Evolutionary conservation across 768 basidiomycete species (phyloP).

Genomic region (Phlegmacium glaucopus): DNA sequence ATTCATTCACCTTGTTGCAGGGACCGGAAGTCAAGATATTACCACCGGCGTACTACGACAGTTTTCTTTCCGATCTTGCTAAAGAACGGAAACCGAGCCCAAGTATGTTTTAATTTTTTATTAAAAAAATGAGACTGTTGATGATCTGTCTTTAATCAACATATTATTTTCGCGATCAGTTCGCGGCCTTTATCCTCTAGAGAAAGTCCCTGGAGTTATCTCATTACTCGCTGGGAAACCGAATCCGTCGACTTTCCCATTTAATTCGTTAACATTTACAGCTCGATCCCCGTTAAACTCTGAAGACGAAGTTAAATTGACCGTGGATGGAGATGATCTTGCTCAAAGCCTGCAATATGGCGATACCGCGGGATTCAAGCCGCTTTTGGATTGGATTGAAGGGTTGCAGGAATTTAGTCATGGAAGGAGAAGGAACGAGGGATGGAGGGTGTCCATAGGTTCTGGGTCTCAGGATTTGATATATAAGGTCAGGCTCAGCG

Average conservation of each 20-base stretch:
- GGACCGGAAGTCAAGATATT: constrained; percentile 28
- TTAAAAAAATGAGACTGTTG: too few species aligned
- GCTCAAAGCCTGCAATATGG: constrained; percentile 73
- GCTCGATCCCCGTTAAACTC: constrained; percentile 48
- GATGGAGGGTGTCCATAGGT: constrained; percentile 78
- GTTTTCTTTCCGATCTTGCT: constrained; percentile 60
- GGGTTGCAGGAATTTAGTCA: constrained; percentile 73
- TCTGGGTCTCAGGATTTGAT: constrained; percentile 65
- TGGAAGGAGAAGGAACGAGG: constrained; percentile 53
- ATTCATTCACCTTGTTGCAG: too few species aligned
- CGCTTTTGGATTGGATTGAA: constrained; percentile 65
- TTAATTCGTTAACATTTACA: constrained; percentile 72
- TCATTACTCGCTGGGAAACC: constrained; percentile 91
- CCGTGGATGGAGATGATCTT: constrained; percentile 57
- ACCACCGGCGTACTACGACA: constrained; percentile 50
- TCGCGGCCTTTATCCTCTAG: constrained; percentile 71
- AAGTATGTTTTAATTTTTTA: constrained; percentile 41
- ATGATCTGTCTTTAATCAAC: not conserved
- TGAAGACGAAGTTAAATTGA: constrained; percentile 43
- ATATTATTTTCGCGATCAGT: constrained; percentile 37
- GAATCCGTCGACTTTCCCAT: constrained; percentile 87
- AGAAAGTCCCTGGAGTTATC: constrained; percentile 72
- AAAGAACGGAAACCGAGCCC: constrained; percentile 62
- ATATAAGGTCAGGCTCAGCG: constrained; percentile 55
- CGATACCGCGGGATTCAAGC: constrained; percentile 63